Percentiles rank a stretch among this genome's conserved stretches.
These are phyloP conservation scores for Xanthoparmelia taractica DNA, from an alignment of 495 filamentous ascomycete species.

Conservation along the genomic window DNA sequence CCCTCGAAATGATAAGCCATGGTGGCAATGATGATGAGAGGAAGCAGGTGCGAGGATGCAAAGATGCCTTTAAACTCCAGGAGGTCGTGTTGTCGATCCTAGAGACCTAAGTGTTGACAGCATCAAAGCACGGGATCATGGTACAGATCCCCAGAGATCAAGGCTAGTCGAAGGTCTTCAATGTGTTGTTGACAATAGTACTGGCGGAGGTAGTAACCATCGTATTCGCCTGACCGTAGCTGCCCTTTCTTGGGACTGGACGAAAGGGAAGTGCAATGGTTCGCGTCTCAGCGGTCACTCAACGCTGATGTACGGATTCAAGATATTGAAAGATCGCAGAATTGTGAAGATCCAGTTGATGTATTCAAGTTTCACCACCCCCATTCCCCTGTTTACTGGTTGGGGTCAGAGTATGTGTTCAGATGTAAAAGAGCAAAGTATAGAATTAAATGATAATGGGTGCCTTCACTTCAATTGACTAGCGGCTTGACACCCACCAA, in stretches of 20 bases:
- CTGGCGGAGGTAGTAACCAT: constrained; percentile 9
- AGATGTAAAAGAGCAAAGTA: not conserved
- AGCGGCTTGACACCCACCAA: not conserved
- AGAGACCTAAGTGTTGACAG: not conserved
- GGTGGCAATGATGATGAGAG: not conserved
- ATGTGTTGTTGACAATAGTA: not conserved
- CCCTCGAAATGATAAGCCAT: constrained; percentile 13
- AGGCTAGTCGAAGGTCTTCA: not conserved
- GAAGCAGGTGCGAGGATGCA: constrained; percentile 1
- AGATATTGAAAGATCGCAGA: not conserved
- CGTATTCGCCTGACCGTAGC: not conserved
- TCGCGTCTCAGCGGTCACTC: not conserved
- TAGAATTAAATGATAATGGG: not conserved
- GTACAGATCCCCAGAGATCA: not conserved
- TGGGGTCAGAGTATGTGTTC: not conserved
- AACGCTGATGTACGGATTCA: not conserved
- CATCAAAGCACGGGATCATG: constrained; percentile 6
- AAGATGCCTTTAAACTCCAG: not conserved
- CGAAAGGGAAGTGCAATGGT: not conserved
- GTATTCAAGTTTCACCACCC: not conserved
- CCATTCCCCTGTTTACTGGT: not conserved
- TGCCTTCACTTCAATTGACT: not conserved
- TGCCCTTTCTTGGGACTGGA: not conserved
- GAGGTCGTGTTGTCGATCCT: not conserved
- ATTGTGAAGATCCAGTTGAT: not conserved